Conservation (phyloP, 2,329 filamentous ascomycete genomes). For the Alternaria sp. region DNA sequence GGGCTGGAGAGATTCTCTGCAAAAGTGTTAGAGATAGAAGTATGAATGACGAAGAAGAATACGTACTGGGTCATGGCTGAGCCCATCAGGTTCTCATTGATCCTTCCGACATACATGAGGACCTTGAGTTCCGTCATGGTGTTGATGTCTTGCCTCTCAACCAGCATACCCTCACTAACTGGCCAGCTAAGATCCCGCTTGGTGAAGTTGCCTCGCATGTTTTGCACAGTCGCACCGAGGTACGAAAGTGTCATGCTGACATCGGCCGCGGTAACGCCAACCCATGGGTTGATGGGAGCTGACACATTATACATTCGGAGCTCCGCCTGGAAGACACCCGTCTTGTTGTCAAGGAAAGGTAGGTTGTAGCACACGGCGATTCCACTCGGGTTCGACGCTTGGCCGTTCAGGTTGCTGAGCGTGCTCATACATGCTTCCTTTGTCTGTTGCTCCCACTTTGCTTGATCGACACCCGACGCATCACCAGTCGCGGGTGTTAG, state of each 20-base stretch:
- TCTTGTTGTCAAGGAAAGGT: slow-evolving; percentile 69
- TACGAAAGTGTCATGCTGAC: slow-evolving; percentile 53
- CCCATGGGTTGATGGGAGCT: slow-evolving; percentile 58
- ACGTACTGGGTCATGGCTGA: slow-evolving; percentile 67
- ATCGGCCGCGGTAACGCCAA: slow-evolving; percentile 47
- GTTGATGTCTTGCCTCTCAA: slow-evolving; percentile 36
- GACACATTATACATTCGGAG: slow-evolving; percentile 75
- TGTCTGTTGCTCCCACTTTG: slow-evolving; percentile 48
- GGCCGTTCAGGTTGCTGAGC: slow-evolving; percentile 60
- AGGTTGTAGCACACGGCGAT: slow-evolving; percentile 85
- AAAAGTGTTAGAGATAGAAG: slow-evolving; percentile 14
- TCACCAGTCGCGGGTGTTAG: slow-evolving; percentile 45
- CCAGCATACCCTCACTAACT: slow-evolving; percentile 30
- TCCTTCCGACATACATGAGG: slow-evolving; percentile 72
- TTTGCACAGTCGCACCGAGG: slow-evolving; percentile 50
- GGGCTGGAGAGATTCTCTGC: slow-evolving; percentile 64
- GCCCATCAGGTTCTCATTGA: slow-evolving; percentile 64
- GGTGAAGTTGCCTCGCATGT: slow-evolving; percentile 42
- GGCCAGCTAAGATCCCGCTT: slow-evolving; percentile 41
- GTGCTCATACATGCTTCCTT: slow-evolving; percentile 63
- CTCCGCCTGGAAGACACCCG: slow-evolving; percentile 78
- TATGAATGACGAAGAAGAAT: neutral
- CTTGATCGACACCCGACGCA: slow-evolving; percentile 37
- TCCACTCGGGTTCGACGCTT: slow-evolving; percentile 74
- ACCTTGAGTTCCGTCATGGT: slow-evolving; percentile 58